These are phyloP conservation scores for Magnusiomyces paraingens DNA, from an alignment of 1,139 yeast genomes.

Conservation along the genomic window DNA sequence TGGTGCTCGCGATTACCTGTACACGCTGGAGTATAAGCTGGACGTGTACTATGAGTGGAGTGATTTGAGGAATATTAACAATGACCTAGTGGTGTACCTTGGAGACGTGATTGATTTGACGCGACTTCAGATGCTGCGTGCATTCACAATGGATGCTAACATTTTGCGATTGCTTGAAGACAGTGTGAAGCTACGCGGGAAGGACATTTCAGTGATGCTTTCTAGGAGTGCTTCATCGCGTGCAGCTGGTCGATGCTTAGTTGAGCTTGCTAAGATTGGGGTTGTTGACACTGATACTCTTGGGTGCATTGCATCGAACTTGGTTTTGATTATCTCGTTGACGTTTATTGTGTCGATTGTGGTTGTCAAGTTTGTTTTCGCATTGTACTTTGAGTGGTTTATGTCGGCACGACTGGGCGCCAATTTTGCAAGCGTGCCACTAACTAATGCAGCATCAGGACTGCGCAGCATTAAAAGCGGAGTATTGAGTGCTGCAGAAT, in stretches of 20 bases:
- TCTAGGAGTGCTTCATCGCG: constrained; percentile 28
- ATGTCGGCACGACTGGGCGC: constrained; percentile 25
- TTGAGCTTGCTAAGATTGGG: constrained; percentile 77
- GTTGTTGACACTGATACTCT: constrained; percentile 72
- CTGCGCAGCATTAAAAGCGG: constrained; percentile 8
- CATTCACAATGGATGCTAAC: constrained; percentile 56
- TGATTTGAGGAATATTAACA: constrained; percentile 51
- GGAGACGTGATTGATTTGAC: constrained; percentile 80
- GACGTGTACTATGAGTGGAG: constrained; percentile 81
- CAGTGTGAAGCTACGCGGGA: constrained; percentile 13
- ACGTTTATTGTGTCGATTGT: constrained; percentile 72
- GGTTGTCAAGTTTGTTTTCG: constrained; percentile 63
- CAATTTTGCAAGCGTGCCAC: constrained; percentile 11
- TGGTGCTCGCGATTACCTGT: constrained; percentile 53
- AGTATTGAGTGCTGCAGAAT: constrained; percentile 6
- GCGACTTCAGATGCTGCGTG: constrained; percentile 57
- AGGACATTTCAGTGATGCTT: constrained; percentile 17
- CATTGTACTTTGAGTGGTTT: constrained; percentile 78
- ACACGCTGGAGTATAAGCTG: constrained; percentile 49
- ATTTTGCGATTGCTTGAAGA: constrained; percentile 35
- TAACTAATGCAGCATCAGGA: constrained; percentile 11
- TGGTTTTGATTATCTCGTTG: constrained; percentile 62
- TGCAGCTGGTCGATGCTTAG: constrained; percentile 64
- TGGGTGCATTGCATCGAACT: constrained; percentile 76
- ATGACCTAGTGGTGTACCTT: constrained; percentile 68